Evolutionary conservation across 2,329 filamentous ascomycete species (phyloP), one percentile per base, ranked within the genome.

Genomic region (Colletotrichum simmondsii): DNA sequence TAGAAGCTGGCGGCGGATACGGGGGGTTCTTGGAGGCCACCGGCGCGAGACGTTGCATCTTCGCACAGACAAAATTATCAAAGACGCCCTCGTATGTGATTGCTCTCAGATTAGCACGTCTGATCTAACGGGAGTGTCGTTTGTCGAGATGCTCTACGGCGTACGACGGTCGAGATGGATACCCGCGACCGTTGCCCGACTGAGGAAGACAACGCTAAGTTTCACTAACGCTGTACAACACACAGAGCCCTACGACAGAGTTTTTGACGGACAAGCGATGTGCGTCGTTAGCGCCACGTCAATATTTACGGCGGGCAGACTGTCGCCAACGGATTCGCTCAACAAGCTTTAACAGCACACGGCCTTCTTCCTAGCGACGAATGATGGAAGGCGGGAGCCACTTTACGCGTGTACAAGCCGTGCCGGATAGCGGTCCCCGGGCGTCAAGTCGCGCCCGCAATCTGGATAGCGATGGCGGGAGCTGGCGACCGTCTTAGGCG

Each of bases 351-450:
- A 52, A 30, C 60, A 65, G 49, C 42, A 65, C 61, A 62, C 71
- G 56, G 28, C 53, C 59, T 69, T 22, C 53, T 32, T 65, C 32
- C n/a, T 61, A 35, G 71, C 42, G 66, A 61, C 61, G 49, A 65
- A 65, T 65, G 32, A 57, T 53, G 60, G 46, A 24, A 24, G 54
- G 37, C n/a, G 35, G 67, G 79, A 77, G 78, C 75, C 72, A 77
- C 72, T 65, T 66, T 65, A 74, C 72, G 68, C 61, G 78, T 78
- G 68, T 66, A 73, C 68, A 72, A n/a, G 54, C 62, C 30, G 62
- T 63, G 52, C 52, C 32, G 57, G 54, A 57, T 57, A 19, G 35
- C 42, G 59, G 30, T 52, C 68, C 26, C 28, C 52, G 37, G 58
- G 52, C 52, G 37, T 56, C 57, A 63, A 63, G 46, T 59, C 68